Evolutionary conservation across 495 filamentous ascomycete species (phyloP).

Genomic region (Penicillium samsonianum): DNA sequence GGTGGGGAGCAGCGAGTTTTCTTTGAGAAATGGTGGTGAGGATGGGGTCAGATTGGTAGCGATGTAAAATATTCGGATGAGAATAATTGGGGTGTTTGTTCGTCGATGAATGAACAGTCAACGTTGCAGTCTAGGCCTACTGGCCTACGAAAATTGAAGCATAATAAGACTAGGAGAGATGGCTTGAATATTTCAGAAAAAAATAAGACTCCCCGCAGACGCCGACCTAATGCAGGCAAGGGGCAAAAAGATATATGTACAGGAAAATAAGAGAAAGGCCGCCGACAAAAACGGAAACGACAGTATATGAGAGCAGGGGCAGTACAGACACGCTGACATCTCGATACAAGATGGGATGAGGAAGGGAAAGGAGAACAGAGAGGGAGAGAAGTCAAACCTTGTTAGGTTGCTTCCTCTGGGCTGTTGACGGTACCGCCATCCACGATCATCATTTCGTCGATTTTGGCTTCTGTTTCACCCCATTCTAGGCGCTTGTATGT

Average conservation of each 20-base stretch:
- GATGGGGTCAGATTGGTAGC: not conserved
- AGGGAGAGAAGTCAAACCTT: constrained; percentile 13
- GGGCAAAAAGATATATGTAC: constrained; percentile 31
- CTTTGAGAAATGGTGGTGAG: constrained; percentile 88
- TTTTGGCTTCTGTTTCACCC: constrained; percentile 66
- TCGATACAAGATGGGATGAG: constrained; percentile 14
- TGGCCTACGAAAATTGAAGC: not conserved
- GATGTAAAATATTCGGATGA: not conserved
- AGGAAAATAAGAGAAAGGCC: constrained; percentile 15
- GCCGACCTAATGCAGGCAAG: constrained; percentile 31
- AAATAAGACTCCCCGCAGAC: constrained; percentile 26
- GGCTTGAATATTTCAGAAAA: constrained; percentile 24
- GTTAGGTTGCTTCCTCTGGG: constrained; percentile 21
- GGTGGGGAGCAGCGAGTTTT: constrained; percentile 56
- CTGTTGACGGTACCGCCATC: constrained; percentile 67
- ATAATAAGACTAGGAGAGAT: constrained; percentile 21
- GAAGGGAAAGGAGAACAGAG: constrained; percentile 12
- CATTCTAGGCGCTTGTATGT: constrained; percentile 93
- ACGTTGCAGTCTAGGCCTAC: not conserved
- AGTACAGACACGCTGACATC: constrained; percentile 12
- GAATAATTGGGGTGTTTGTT: not conserved
- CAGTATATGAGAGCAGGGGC: constrained; percentile 19
- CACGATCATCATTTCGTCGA: constrained; percentile 88
- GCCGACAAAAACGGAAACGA: constrained; percentile 16
- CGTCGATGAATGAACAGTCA: constrained; percentile 2